Base-by-base conservation (phyloP, 2,329 filamentous ascomycete species). In the Cladosporium sp. region DNA sequence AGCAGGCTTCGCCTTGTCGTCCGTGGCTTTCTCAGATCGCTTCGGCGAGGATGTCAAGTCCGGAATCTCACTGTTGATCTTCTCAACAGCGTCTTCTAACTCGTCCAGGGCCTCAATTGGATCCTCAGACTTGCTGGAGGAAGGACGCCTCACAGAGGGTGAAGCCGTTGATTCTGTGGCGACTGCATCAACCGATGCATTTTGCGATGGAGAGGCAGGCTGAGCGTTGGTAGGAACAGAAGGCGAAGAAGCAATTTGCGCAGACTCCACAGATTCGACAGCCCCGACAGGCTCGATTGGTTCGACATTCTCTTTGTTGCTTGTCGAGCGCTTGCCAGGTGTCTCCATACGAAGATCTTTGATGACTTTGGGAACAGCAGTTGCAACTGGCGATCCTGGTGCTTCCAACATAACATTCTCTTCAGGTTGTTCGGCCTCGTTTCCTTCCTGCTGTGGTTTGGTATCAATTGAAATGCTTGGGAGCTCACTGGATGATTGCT, bases 101-200 rank as follows among this genome's bases (percentile, higher is more conserved):
- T 69, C 71, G 55, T 79, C 76, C 30, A 78, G 66, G 4, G 74
- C 76, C 48, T 72, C 70, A 25, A 78, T 72, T 2, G 74, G 73
- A 51, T 48, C 20, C 19, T 36, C 38, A n/a, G 20, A n/a, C 20
- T 36, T 42, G n/a, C 32, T 29, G 11, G 15, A 32, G 11, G 45
- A 48, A 16, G 9, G 4, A 13, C 19, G 52, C 7, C 33, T 51
- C 15, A n/a, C 33, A 4, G 47, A 51, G 27, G 16, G 45, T 25
- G 52, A 50, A 27, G 59, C 51, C 19, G 55, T 50, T 18, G 45
- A 13, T 12, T 40, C 15, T 15, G 19, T 12, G 15, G 27, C 13
- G 16, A 50, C 57, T 4, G 49, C 50, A 16, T 18, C 15, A n/a
- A 19, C 4, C 4, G 25, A 4, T 4, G 25, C 16, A 9, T 39